Evolutionary conservation across 1,139 yeast genomes (phyloP).

Genomic region (Trichomonascaceae sp.): DNA sequence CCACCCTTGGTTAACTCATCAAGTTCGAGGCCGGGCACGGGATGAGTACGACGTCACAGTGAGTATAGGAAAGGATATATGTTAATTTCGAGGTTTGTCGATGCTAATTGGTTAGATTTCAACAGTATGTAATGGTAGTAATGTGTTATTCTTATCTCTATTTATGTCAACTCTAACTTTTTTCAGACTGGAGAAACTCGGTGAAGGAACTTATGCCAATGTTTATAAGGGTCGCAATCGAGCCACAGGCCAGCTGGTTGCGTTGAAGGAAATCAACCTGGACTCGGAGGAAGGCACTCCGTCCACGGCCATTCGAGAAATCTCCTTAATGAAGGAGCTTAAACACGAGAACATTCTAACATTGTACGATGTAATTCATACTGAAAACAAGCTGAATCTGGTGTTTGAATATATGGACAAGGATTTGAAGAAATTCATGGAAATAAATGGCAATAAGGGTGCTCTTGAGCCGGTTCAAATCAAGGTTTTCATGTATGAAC

Average conservation of each 20-base stretch:
- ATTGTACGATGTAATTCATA: conserved; percentile 89
- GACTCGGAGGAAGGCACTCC: conserved; percentile 99
- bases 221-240: conserved; percentile 94
- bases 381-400: conserved; percentile 88
- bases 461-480: conserved; percentile 75
- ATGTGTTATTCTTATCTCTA: background rate
- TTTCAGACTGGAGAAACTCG: conserved; percentile 68
- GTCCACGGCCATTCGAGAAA: conserved; percentile 94
- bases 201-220: conserved; percentile 98
- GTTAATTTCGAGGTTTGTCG: no score
- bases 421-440: conserved; percentile 93
- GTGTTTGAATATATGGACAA: conserved; percentile 94
- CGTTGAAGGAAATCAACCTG: conserved; percentile 85
- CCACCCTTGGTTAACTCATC: background rate
- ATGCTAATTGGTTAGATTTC: conserved; percentile 19
- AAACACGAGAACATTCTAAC: conserved; percentile 93
- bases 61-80: conserved; percentile 9
- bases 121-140: conserved; percentile 16
- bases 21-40: conserved; percentile 1
- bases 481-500: conserved; percentile 88
- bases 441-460: conserved; percentile 69
- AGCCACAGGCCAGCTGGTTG: conserved; percentile 87
- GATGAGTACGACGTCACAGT: conserved; percentile 28
- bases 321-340: conserved; percentile 91
- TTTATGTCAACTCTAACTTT: conserved; percentile 6